Conservation (phyloP, 176 grass and related monocot genomes). For the Lolium perenne region DNA sequence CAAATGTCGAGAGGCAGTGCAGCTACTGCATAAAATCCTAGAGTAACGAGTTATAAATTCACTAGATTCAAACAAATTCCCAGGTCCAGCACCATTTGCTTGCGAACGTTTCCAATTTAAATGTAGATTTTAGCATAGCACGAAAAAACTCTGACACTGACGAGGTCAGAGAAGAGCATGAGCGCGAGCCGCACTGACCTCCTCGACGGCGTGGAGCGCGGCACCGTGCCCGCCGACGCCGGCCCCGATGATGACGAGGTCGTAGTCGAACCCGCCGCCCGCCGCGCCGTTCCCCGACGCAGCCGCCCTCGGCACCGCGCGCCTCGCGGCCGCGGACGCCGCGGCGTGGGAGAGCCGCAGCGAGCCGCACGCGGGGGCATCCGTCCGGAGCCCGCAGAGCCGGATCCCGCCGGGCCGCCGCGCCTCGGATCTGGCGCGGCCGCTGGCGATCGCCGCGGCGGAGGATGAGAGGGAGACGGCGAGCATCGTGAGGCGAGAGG, state of each 20-base stretch:
- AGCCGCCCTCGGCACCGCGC: constrained; percentile 24
- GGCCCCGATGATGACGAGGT: constrained; percentile 87
- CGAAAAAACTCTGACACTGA: not conserved
- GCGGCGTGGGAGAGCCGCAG: constrained; percentile 34
- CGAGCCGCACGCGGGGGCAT: constrained; percentile 41
- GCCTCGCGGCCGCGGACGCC: constrained; percentile 12
- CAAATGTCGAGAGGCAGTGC: not conserved
- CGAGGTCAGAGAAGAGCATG: not conserved
- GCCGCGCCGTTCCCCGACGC: constrained; percentile 47
- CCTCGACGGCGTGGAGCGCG: constrained; percentile 87
- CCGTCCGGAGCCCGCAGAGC: constrained; percentile 55
- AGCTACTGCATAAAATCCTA: not conserved
- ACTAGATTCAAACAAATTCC: not conserved
- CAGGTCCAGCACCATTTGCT: not conserved
- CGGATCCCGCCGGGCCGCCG: constrained; percentile 30
- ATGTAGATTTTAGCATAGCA: not conserved
- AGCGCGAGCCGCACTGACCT: constrained; percentile 38
- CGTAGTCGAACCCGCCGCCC: constrained; percentile 69
- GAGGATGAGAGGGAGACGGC: constrained; percentile 50
- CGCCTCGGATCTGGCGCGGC: constrained; percentile 37
- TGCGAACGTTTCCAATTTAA: too few relatives aligned
- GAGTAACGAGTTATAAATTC: too few relatives aligned
- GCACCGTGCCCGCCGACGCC: constrained; percentile 86
- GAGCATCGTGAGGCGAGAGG: constrained; percentile 43
- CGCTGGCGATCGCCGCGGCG: constrained; percentile 40